Conservation (phyloP, 2,329 filamentous ascomycete genomes). For the Hypoxylon sp. region DNA sequence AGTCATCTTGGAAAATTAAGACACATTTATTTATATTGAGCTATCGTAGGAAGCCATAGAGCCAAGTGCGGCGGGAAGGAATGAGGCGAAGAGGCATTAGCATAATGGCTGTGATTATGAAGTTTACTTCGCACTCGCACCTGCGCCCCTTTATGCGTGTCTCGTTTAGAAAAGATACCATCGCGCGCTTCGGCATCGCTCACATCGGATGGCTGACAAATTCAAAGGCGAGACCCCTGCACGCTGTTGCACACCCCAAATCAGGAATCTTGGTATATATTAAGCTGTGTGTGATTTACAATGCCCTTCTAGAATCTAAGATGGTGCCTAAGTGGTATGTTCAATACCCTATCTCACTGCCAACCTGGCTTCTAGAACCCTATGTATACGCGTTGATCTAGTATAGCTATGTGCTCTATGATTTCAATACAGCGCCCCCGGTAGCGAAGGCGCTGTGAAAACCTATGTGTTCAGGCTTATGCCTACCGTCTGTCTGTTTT, state of each 20-base stretch:
- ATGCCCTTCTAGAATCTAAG: conserved; percentile 17
- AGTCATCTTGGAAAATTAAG: not conserved
- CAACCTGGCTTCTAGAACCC: conserved; percentile 2
- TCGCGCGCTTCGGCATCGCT: not conserved
- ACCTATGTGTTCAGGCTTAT: conserved; percentile 30
- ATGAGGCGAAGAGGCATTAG: not conserved
- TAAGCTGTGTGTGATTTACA: conserved; percentile 20
- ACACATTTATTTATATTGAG: not conserved
- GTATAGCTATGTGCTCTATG: conserved; percentile 16
- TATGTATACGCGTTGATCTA: conserved; percentile 18
- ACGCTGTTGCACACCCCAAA: not conserved
- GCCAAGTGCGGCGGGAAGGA: not conserved
- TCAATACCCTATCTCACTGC: conserved; percentile 13
- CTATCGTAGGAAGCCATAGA: too few relatives aligned
- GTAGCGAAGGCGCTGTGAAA: not conserved
- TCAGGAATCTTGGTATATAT: conserved; percentile 14
- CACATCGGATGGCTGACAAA: not conserved
- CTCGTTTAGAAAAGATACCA: not conserved
- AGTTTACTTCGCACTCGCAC: not conserved
- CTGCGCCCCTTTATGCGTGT: not conserved
- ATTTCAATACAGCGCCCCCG: conserved; percentile 3
- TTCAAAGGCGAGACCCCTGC: not conserved
- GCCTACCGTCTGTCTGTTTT: conserved; percentile 45
- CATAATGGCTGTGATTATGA: not conserved
- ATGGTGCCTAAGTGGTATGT: conserved; percentile 5